Conservation (phyloP, 1,284 basidiomycete species). For the Laetiporus sulphureus region DNA sequence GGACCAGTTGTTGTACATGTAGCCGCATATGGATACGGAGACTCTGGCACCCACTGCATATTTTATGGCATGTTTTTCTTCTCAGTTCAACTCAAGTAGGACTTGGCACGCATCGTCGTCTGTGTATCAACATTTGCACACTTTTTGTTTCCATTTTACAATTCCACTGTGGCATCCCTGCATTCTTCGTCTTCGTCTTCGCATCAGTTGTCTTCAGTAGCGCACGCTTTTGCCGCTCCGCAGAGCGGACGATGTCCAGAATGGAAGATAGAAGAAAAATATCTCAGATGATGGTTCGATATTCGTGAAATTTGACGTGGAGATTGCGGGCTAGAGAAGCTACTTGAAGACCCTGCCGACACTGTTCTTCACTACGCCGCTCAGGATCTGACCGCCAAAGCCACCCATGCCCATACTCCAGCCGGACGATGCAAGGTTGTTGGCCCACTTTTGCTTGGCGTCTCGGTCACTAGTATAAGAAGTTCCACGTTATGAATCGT, state of each 20-base stretch:
- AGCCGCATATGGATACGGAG: conserved; percentile 10
- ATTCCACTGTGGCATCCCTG: conserved; percentile 12
- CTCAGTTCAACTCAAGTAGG: conserved; percentile 11
- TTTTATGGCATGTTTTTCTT: conserved; percentile 3
- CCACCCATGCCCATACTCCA: conserved; percentile 67
- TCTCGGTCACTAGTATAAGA: conserved; percentile 68
- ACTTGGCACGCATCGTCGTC: conserved; percentile 13
- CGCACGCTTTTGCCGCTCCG: conserved; percentile 20
- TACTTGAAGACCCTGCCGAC: conserved; percentile 65
- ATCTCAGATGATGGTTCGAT: background rate
- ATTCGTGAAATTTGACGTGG: conserved; percentile 5
- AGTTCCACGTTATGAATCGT: too few relatives aligned
- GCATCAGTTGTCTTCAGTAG: conserved; percentile 9
- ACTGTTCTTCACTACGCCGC: conserved; percentile 73
- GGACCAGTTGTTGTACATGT: conserved; percentile 6
- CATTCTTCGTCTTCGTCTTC: conserved; percentile 12
- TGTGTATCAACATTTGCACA: conserved; percentile 13
- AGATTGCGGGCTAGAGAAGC: background rate
- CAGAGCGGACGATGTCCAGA: conserved; percentile 22
- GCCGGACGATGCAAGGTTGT: conserved; percentile 51
- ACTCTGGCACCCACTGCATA: conserved; percentile 5
- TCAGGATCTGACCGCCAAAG: conserved; percentile 73
- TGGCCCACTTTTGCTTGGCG: conserved; percentile 81
- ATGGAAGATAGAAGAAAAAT: conserved; percentile 10
- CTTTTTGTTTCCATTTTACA: conserved; percentile 11